phyloP scores from a whole-genome alignment of 352 stramenopile genomes.

The Globisporangium acanthophoron region DNA sequence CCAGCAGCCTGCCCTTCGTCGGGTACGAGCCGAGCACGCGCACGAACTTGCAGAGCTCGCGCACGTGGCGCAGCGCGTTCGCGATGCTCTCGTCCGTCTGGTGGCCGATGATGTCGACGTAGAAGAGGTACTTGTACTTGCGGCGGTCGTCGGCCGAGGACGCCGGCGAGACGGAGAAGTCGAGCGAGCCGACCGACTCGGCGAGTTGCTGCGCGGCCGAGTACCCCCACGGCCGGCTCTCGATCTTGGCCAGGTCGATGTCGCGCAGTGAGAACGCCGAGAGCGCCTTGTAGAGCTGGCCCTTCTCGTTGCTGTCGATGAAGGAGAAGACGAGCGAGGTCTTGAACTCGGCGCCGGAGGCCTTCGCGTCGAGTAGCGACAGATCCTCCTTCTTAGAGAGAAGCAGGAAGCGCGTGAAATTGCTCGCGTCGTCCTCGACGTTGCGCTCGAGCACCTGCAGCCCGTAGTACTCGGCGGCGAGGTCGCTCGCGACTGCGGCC shows the following conservation, averaged over 20 bases:
- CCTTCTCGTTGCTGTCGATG: constrained; percentile 50
- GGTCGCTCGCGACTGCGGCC: constrained; percentile 93
- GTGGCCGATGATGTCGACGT: constrained; percentile 64
- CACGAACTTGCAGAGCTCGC: constrained; percentile 81
- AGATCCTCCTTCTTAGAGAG: constrained; percentile 66
- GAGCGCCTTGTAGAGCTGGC: constrained; percentile 57
- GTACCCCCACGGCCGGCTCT: constrained; percentile 57
- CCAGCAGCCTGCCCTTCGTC: constrained; percentile 57
- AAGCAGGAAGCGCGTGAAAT: constrained; percentile 94
- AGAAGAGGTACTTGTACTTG: constrained; percentile 82
- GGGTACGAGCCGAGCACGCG: constrained; percentile 83
- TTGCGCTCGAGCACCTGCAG: constrained; percentile 86
- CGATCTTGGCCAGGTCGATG: constrained; percentile 69
- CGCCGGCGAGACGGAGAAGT: constrained; percentile 22
- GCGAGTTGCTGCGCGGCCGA: constrained; percentile 54
- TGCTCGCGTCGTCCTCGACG: constrained; percentile 86
- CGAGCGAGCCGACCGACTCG: constrained; percentile 18
- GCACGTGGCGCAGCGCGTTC: constrained; percentile 73
- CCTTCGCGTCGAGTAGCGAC: constrained; percentile 20
- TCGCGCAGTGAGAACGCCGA: constrained; percentile 57
- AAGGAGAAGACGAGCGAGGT: constrained; percentile 75
- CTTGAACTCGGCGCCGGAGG: constrained; percentile 43
- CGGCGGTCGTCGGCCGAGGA: constrained; percentile 24
- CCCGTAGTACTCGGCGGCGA: constrained; percentile 93
- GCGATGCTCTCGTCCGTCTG: constrained; percentile 57